These are phyloP conservation scores for Plasmopara muralis DNA, from an alignment of 352 stramenopile genomes.

Conservation along the genomic window DNA sequence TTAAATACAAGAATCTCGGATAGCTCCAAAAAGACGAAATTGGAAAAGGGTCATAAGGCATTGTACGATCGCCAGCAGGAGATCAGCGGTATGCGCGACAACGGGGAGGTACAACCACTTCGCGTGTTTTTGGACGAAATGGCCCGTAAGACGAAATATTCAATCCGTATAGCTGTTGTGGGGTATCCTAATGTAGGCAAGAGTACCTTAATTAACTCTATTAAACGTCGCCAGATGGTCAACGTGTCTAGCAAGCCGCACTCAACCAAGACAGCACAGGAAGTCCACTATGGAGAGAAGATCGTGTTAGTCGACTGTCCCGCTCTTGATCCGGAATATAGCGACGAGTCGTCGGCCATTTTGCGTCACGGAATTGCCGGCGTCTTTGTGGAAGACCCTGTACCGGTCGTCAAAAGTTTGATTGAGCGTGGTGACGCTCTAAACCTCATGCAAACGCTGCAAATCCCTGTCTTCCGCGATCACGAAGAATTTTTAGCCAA, in stretches of 20 bases:
- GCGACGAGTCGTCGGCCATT: slow-evolving; percentile 72
- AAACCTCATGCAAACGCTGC: slow-evolving; percentile 96
- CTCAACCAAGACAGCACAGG: slow-evolving; percentile 75
- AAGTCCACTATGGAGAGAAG: slow-evolving; percentile 96
- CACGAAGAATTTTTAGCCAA: slow-evolving; percentile 94
- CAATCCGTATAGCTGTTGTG: slow-evolving; percentile 93
- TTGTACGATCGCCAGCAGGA: slow-evolving; percentile 68
- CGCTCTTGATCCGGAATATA: slow-evolving; percentile 95
- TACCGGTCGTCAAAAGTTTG: slow-evolving; percentile 88
- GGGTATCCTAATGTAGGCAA: slow-evolving; percentile 97
- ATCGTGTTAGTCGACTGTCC: slow-evolving; percentile 95
- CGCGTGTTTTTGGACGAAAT: slow-evolving; percentile 96
- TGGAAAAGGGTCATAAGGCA: slow-evolving; percentile 52
- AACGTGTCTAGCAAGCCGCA: slow-evolving; percentile 42
- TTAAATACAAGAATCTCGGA: slow-evolving; percentile 86
- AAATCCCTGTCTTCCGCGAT: slow-evolving; percentile 90
- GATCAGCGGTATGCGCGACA: slow-evolving; percentile 62
- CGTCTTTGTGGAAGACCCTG: slow-evolving; percentile 92
- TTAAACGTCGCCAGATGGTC: slow-evolving; percentile 77
- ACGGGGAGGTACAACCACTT: slow-evolving; percentile 82
- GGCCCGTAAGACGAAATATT: slow-evolving; percentile 65
- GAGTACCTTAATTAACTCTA: slow-evolving; percentile 92
- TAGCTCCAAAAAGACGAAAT: slow-evolving; percentile 82
- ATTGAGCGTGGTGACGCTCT: slow-evolving; percentile 86
- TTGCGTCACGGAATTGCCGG: slow-evolving; percentile 93